phyloP scores from a whole-genome alignment of 306 rosid species.

The Cicer judaicum region DNA sequence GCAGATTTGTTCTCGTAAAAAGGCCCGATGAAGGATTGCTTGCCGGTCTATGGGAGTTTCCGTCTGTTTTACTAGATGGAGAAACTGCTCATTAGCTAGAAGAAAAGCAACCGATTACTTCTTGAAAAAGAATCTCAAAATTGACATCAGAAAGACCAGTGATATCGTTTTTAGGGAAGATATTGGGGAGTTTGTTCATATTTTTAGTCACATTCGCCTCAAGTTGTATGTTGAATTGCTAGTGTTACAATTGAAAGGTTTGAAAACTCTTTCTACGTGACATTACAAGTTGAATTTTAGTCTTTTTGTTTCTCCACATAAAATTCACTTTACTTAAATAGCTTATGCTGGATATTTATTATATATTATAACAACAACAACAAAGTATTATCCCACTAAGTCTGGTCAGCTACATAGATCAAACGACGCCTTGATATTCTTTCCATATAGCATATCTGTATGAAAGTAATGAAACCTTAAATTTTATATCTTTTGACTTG shows the following conservation, averaged over 20 bases:
- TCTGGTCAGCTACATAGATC: no score
- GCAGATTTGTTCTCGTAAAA: constrained; percentile 78
- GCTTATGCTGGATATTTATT: background rate
- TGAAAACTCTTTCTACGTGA: constrained; percentile 37
- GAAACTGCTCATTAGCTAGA: constrained; percentile 60
- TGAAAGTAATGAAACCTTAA: no score
- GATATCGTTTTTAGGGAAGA: constrained; percentile 66
- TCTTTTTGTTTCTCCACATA: constrained; percentile 9
- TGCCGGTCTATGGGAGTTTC: constrained; percentile 98
- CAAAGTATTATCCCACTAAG: no score
- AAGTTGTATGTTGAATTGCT: constrained; percentile 78
- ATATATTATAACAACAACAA: background rate
- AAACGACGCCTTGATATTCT: no score
- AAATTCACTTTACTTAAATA: background rate
- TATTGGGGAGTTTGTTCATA: constrained; percentile 83
- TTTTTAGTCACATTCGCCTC: constrained; percentile 92
- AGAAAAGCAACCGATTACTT: constrained; percentile 58
- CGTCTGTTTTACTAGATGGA: constrained; percentile 71
- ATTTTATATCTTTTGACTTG: background rate
- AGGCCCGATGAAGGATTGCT: constrained; percentile 92
- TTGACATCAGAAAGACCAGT: constrained; percentile 58
- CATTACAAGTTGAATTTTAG: constrained; percentile 38
- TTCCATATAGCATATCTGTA: no score
- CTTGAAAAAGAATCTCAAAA: constrained; percentile 57
- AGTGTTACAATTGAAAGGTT: constrained; percentile 69